phyloP scores from a whole-genome alignment of 495 filamentous ascomycete genomes.

The Aspergillus taichungensis region DNA sequence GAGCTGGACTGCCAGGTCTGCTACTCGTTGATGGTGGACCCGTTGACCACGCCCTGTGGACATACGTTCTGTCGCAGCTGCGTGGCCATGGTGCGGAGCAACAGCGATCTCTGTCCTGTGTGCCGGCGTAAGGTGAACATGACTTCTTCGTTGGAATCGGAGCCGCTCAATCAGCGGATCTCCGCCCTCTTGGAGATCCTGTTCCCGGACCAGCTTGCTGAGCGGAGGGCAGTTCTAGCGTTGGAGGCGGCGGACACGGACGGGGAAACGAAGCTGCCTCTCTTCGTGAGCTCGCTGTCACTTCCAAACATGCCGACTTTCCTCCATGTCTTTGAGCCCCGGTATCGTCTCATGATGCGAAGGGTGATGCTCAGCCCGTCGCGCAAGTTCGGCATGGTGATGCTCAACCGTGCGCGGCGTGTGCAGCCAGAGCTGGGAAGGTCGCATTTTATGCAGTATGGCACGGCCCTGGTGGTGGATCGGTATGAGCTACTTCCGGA shows the following conservation, averaged over 20 bases:
- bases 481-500: constrained; percentile 65
- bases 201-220: constrained; percentile 55
- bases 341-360: constrained; percentile 81
- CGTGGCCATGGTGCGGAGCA: constrained; percentile 61
- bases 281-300: constrained; percentile 75
- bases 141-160: constrained; percentile 41
- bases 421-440: constrained; percentile 50
- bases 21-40: constrained; percentile 68
- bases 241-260: constrained; percentile 42
- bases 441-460: constrained; percentile 60
- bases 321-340: constrained; percentile 83
- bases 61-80: constrained; percentile 85
- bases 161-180: constrained; percentile 56
- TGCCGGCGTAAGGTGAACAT: constrained; percentile 63
- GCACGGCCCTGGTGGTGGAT: constrained; percentile 67
- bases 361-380: constrained; percentile 61
- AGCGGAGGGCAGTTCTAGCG: constrained; percentile 41
- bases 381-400: constrained; percentile 75
- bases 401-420: constrained; percentile 49
- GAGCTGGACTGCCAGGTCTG: constrained; percentile 88
- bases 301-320: constrained; percentile 80
- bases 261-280: constrained; percentile 52
- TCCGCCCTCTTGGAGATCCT: constrained; percentile 50
- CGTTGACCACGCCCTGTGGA: constrained; percentile 75
- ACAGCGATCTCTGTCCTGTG: constrained; percentile 67